Evolutionary conservation across 306 rosid species (phyloP).

Genomic region (Elaeagnus macrophylla): DNA sequence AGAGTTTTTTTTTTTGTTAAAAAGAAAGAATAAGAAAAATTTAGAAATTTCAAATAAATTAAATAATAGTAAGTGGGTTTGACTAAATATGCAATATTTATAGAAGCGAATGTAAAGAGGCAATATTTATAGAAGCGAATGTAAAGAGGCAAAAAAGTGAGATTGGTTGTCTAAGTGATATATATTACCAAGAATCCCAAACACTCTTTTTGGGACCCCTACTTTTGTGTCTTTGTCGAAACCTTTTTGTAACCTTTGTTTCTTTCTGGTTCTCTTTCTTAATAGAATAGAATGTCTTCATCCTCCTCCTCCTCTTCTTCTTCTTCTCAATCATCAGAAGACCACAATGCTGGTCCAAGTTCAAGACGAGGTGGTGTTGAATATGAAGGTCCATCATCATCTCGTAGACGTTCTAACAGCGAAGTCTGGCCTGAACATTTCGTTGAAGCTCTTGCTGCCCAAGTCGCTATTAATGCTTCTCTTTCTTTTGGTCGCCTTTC

Average conservation of each 20-base stretch:
- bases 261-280: constrained; percentile 24
- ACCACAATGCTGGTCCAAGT: constrained; percentile 30
- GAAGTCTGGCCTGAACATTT: constrained; percentile 62
- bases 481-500: constrained; percentile 40
- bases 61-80: too few relatives aligned
- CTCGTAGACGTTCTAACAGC: constrained; percentile 54
- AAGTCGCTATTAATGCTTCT: constrained; percentile 66
- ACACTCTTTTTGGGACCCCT: constrained; percentile 69
- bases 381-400: constrained; percentile 55
- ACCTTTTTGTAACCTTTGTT: constrained; percentile 82
- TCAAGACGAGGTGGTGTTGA: constrained; percentile 19
- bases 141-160: too few relatives aligned
- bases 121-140: too few relatives aligned
- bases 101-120: too few relatives aligned
- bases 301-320: constrained; percentile 44
- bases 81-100: too few relatives aligned
- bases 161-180: background rate
- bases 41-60: too few relatives aligned
- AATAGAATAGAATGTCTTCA: constrained; percentile 12
- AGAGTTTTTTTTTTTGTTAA: too few relatives aligned
- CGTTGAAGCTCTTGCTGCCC: constrained; percentile 56
- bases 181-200: constrained; percentile 25
- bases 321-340: background rate
- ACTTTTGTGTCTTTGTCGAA: constrained; percentile 70
- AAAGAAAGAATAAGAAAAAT: too few relatives aligned